Evolutionary conservation across 306 rosid genomes (phyloP), one percentile per base, ranked within the genome.

Genomic region (Lathyrus aphaca): DNA sequence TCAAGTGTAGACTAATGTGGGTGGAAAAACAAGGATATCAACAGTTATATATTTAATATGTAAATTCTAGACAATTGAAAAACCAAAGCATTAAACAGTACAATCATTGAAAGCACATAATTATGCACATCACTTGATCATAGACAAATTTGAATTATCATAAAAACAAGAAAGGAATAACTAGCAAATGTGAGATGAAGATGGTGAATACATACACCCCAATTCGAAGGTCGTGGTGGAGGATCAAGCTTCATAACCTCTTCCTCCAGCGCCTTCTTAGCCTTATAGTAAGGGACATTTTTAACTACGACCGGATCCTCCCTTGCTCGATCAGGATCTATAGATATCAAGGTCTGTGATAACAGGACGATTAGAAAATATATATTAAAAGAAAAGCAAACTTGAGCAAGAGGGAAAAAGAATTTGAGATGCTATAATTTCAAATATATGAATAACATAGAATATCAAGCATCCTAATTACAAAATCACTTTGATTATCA

Each of bases 281-380:
- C 99, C 86, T 87, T 94, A 69, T 72, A 91, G 84, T 79, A 87
- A 64, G 99, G 91, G 46, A 94, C 25, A 67, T 88, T 91, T 81
- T 79, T 91, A 79, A 91, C 97, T 23, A 94, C 74, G 73, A 88
- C 88, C 73, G 97, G 95, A 75, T 91, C 99, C 58, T 86, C 91
- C 85, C 84, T 88, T 67, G 97, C 96, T 27, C 99, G 95, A 29
- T 35, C 89, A 80, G 99, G 99, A 77, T 94, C 97, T 48, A 91
- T 78, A 58, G 97, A 85, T 79, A 81, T 87, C 84, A 94, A 82
- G 63, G 87, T 92, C 99, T 94, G 84, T 50, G 61, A 75, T 78
- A 74, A 62, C 60, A 66, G 42, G 59, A 50, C 14, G 16, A 78
- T 75, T 74, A 17, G 6, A 4, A 55, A 78, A 71, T 74, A 21